phyloP scores from a whole-genome alignment of 306 rosid species.

The Trifolium subterraneum region DNA sequence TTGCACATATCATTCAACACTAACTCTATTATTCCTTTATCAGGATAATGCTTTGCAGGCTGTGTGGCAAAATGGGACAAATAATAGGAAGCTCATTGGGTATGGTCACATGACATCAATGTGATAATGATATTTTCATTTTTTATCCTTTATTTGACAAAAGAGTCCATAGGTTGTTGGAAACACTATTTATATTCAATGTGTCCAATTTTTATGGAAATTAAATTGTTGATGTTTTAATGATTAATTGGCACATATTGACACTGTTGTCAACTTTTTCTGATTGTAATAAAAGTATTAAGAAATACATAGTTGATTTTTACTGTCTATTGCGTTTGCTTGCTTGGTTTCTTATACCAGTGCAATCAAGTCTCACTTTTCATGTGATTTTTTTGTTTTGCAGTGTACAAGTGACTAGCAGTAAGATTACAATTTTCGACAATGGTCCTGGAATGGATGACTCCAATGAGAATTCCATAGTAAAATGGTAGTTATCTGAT shows the following conservation, averaged over 20 bases:
- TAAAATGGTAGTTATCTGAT: slow-evolving; percentile 56
- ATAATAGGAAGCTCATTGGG: slow-evolving; percentile 51
- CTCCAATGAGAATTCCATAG: slow-evolving; percentile 57
- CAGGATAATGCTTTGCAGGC: slow-evolving; percentile 83
- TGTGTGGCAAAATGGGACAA: slow-evolving; percentile 55
- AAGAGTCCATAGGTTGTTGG: background rate
- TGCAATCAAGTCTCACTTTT: background rate
- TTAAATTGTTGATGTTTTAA: background rate
- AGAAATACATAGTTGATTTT: slow-evolving; percentile 1
- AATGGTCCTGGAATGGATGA: slow-evolving; percentile 78
- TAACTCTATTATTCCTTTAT: slow-evolving; percentile 29
- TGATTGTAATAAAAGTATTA: background rate
- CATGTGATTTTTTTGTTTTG: slow-evolving; percentile 27
- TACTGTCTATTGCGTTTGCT: background rate
- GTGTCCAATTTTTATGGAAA: background rate
- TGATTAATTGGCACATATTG: slow-evolving; percentile 16
- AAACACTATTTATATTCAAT: background rate
- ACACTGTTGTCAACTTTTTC: background rate
- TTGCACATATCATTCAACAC: background rate
- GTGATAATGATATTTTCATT: background rate
- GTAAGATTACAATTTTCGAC: slow-evolving; percentile 61
- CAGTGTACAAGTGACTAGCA: slow-evolving; percentile 52
- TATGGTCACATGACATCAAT: slow-evolving; percentile 34
- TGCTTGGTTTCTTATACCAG: background rate
- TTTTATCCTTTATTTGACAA: background rate